phyloP scores from a whole-genome alignment of 2,329 filamentous ascomycete genomes.

The Colletotrichum tanaceti region DNA sequence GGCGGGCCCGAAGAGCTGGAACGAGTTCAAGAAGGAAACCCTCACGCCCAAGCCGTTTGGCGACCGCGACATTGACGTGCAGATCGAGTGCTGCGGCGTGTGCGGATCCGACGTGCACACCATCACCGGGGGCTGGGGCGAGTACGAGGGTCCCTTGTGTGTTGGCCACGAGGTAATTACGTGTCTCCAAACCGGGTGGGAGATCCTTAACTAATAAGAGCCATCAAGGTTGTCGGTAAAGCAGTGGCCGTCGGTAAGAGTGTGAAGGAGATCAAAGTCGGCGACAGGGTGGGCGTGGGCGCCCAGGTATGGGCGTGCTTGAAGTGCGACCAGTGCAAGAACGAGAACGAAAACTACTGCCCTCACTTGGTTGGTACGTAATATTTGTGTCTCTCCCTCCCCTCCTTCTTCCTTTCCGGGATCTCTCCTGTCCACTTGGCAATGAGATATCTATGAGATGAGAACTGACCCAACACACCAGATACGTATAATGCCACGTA shows the following conservation, averaged over 20 bases:
- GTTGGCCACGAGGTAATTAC: conserved; percentile 68
- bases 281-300: conserved; percentile 74
- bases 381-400: accelerated
- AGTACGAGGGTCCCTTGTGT: conserved; percentile 59
- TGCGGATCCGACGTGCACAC: conserved; percentile 73
- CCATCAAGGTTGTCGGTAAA: conserved; percentile 61
- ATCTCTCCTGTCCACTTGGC: neutral
- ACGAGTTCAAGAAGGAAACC: conserved; percentile 52
- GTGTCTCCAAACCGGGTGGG: neutral
- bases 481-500: conserved; percentile 71
- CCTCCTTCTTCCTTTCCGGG: no score
- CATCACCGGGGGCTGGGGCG: conserved; percentile 67
- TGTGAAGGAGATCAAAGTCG: conserved; percentile 63
- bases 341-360: conserved; percentile 63
- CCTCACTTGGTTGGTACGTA: conserved; percentile 55
- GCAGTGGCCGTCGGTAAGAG: conserved; percentile 60
- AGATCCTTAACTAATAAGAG: neutral
- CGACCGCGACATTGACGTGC: conserved; percentile 66
- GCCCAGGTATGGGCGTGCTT: conserved; percentile 70
- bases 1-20: conserved; percentile 56
- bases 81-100: conserved; percentile 76
- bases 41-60: conserved; percentile 54
- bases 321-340: conserved; percentile 59
- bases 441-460: no score
- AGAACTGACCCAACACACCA: neutral